These are phyloP conservation scores for Boletus rubescentipes DNA, from an alignment of 768 basidiomycete genomes.

Conservation along the genomic window DNA sequence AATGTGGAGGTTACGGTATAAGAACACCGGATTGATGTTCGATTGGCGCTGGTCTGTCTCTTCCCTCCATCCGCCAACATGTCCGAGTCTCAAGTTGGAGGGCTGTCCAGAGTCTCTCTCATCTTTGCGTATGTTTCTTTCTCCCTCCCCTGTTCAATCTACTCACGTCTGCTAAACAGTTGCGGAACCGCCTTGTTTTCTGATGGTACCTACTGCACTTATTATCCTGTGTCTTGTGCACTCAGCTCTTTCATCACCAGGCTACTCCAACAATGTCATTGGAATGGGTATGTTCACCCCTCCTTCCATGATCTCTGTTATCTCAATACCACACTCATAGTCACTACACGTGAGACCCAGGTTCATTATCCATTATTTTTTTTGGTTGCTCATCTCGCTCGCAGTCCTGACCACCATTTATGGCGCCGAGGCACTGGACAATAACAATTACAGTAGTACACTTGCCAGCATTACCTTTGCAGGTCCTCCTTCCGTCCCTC, in stretches of 20 bases:
- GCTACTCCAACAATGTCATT: constrained; percentile 80
- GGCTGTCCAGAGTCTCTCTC: constrained; percentile 63
- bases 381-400: constrained; percentile 1
- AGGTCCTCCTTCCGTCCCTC: constrained; percentile 71
- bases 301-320: neutral
- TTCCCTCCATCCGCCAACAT: constrained; percentile 12
- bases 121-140: constrained; percentile 71
- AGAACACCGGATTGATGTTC: neutral
- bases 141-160: neutral
- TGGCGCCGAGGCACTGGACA: constrained; percentile 47
- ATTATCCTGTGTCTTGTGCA: neutral
- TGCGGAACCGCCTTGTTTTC: constrained; percentile 89
- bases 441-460: constrained; percentile 59
- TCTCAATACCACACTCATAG: constrained; percentile 35
- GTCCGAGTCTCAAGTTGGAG: constrained; percentile 11
- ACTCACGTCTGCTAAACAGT: constrained; percentile 35
- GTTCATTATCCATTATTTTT: neutral
- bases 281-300: constrained; percentile 57
- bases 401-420: constrained; percentile 74
- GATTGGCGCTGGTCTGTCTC: neutral
- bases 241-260: constrained; percentile 35
- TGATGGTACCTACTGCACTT: constrained; percentile 51
- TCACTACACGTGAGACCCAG: constrained; percentile 59
- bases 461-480: constrained; percentile 76
- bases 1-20: constrained; percentile 12